Base-by-base conservation (phyloP, 2,329 filamentous ascomycete genomes). In the Nemania sp. region DNA sequence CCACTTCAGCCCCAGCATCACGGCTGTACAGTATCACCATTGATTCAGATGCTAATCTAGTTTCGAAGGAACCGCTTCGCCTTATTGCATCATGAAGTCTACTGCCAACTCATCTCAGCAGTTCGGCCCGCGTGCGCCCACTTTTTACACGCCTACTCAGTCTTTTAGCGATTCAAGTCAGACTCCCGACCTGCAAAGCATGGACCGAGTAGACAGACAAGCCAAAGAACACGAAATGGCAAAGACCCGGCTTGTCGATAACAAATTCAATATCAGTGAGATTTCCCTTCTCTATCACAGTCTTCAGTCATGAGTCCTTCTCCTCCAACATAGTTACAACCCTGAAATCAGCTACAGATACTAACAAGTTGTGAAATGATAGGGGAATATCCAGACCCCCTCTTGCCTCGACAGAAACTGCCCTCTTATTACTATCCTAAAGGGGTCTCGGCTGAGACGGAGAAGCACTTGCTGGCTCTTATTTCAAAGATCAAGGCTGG, bases 231-330 rank as follows among this genome's bases (percentile, higher is more conserved):
- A 66, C 33, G 74, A 79, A 4, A 48, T 57, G 4, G 62, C 67
- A 8, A 75, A 70, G 37, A 52, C 68, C 2, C 73, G 65, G 17
- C 70, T 82, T 0, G 52, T 67, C 1, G 78, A 82, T 56, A 71
- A 72, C 37, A 70, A 72, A 8, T 81, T 81, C 61, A 76, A 73
- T 49, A 72, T 75, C 5, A 68, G 80, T 80, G 66, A 61, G 75
- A 31, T 17, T 30, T 30, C 36, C 22, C 30, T 20, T n/a, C n/a
- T n/a, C n/a, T n/a, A n/a, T n/a, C n/a, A n/a, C n/a, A n/a, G n/a
- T n/a, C n/a, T n/a, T 28, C 17, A 12, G 14, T 42, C n/a, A 7
- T 2, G 20, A 5, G 11, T n/a, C 37, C 20, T 40, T 22, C 11
- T 22, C 11, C 8, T 40, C 20, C 4, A 3, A n/a, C 33, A 36